Evolutionary conservation across 176 grass and related monocot species (phyloP).

Genomic region (Ensete glaucum): DNA sequence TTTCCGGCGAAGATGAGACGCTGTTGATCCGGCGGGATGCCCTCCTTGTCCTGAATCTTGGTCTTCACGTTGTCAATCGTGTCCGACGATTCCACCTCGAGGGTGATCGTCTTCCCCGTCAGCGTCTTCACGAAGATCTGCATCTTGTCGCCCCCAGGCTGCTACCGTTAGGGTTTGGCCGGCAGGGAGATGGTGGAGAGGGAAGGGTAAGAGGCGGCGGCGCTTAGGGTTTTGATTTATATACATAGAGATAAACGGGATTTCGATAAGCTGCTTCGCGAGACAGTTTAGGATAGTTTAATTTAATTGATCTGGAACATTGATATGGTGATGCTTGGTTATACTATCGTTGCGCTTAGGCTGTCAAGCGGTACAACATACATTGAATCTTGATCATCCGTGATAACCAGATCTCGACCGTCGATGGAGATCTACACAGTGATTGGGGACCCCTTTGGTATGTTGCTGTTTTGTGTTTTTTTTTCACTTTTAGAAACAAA

Average conservation of each 20-base stretch:
- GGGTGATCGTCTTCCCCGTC: constrained; percentile 16
- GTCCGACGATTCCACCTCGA: constrained; percentile 17
- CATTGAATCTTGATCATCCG: too few species aligned
- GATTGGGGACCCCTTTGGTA: too few species aligned
- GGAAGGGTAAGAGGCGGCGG: neutral
- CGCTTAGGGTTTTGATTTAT: neutral
- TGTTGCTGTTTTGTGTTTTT: too few species aligned
- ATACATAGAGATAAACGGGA: neutral
- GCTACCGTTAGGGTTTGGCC: neutral
- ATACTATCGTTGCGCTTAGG: too few species aligned
- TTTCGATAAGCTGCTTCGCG: neutral
- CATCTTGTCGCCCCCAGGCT: neutral
- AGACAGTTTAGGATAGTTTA: neutral
- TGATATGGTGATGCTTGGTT: too few species aligned
- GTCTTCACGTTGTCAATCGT: constrained; percentile 18
- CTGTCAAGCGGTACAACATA: too few species aligned
- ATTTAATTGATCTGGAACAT: too few species aligned
- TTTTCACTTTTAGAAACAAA: too few species aligned
- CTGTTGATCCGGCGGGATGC: constrained; percentile 18
- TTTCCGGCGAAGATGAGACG: constrained; percentile 17
- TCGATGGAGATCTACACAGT: too few species aligned
- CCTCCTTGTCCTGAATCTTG: constrained; percentile 21
- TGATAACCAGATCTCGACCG: too few species aligned
- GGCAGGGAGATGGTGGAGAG: neutral
- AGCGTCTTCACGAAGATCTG: constrained; percentile 20